Percentiles rank a stretch among this genome's conserved stretches.
Conservation (phyloP, 805 yeast species). For the Wickerhamiella sergipiensis region DNA sequence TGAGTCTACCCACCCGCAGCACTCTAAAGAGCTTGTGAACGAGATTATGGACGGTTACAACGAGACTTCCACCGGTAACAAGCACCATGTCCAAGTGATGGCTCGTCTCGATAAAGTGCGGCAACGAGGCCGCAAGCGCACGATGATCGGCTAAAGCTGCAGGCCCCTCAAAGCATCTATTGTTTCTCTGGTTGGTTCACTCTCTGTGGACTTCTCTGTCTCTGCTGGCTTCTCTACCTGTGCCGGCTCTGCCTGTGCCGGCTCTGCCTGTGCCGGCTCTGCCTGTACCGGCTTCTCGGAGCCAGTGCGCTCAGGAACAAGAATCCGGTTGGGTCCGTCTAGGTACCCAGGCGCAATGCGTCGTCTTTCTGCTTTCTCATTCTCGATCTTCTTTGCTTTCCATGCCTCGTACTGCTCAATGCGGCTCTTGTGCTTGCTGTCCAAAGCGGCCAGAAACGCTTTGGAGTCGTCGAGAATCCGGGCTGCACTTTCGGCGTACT, state of each 20-base stretch:
- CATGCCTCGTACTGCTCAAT: conserved; percentile 22
- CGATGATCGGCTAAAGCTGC: conserved; percentile 60
- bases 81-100: conserved; percentile 35
- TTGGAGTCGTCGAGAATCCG: conserved; percentile 25
- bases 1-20: conserved; percentile 74
- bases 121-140: conserved; percentile 85
- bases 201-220: background rate
- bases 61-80: conserved; percentile 8
- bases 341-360: conserved; percentile 33
- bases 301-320: conserved; percentile 8
- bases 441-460: conserved; percentile 20
- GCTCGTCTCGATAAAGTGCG: conserved; percentile 71
- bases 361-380: conserved; percentile 18
- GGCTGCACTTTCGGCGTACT: conserved; percentile 18
- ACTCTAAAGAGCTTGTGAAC: conserved; percentile 45
- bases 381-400: conserved; percentile 18
- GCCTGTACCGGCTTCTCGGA: background rate
- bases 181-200: background rate
- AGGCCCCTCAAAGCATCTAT: background rate
- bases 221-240: background rate
- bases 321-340: conserved; percentile 20
- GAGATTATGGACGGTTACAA: conserved; percentile 65
- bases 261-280: background rate
- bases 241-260: background rate
- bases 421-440: conserved; percentile 19